phyloP scores from a whole-genome alignment of 225 moss, liverwort and hornwort species.

The Thuidium tamariscinum region DNA sequence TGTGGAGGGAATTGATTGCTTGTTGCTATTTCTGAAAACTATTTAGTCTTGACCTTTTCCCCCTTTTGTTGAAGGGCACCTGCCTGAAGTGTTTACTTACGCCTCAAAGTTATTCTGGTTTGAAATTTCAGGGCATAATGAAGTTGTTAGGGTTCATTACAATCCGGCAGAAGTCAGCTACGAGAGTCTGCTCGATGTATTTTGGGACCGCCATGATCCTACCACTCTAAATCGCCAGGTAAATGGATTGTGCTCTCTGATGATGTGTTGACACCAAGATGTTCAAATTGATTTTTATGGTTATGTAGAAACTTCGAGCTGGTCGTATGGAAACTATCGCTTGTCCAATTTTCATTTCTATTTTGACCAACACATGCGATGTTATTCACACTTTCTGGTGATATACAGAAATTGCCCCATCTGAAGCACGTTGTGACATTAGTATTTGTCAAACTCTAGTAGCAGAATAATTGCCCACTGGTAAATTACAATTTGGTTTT shows the following conservation, averaged over 20 bases:
- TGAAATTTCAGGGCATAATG: constrained; percentile 37
- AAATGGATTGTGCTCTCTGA: neutral
- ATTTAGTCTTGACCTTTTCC: neutral
- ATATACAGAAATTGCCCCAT: neutral
- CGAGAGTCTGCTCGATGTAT: constrained; percentile 41
- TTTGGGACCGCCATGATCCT: constrained; percentile 69
- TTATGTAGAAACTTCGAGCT: neutral
- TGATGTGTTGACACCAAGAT: neutral
- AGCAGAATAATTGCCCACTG: neutral
- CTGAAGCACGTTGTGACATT: neutral
- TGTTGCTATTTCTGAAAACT: neutral
- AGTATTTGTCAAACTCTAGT: neutral
- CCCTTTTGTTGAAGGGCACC: neutral
- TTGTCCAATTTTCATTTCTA: neutral
- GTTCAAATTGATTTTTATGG: neutral
- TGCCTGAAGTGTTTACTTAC: neutral
- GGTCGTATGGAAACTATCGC: no score
- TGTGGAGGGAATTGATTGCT: neutral
- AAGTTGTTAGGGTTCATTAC: constrained; percentile 58
- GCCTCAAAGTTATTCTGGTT: neutral
- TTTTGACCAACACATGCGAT: neutral
- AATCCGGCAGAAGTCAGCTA: constrained; percentile 34
- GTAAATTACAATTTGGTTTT: neutral
- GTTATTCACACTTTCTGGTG: neutral
- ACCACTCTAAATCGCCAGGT: constrained; percentile 75